phyloP scores from a whole-genome alignment of 495 filamentous ascomycete genomes.

The Darksidea phi region DNA sequence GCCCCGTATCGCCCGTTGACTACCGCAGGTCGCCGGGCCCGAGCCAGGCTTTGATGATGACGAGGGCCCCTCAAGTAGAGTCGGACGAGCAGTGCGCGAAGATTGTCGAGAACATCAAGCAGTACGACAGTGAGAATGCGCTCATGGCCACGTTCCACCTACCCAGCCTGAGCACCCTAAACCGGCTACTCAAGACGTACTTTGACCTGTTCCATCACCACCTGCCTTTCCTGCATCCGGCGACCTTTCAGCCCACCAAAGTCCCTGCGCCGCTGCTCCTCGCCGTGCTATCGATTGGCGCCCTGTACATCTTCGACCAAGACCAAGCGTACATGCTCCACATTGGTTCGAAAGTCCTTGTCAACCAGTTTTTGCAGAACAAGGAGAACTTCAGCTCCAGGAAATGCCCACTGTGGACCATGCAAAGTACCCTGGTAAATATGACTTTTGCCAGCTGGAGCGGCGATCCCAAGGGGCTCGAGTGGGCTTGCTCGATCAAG shows the following conservation, averaged over 20 bases:
- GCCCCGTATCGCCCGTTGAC: slow-evolving; percentile 68
- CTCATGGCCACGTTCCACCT: slow-evolving; percentile 87
- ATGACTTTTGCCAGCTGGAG: slow-evolving; percentile 99
- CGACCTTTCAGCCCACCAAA: slow-evolving; percentile 78
- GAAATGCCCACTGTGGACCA: slow-evolving; percentile 95
- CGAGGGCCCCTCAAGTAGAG: slow-evolving; percentile 49
- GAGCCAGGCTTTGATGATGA: slow-evolving; percentile 44
- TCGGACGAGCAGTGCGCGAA: slow-evolving; percentile 78
- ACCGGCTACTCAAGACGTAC: slow-evolving; percentile 90
- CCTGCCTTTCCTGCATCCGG: slow-evolving; percentile 91
- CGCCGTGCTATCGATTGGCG: slow-evolving; percentile 91
- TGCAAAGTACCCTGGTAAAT: slow-evolving; percentile 93
- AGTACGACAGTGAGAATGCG: slow-evolving; percentile 73
- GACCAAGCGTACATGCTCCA: slow-evolving; percentile 96
- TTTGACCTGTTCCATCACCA: slow-evolving; percentile 97
- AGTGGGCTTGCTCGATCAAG: slow-evolving; percentile 99
- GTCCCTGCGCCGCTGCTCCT: slow-evolving; percentile 79
- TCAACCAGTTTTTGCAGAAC: slow-evolving; percentile 95
- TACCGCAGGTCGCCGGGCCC: slow-evolving; percentile 68
- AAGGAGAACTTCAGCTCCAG: slow-evolving; percentile 99
- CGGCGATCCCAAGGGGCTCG: slow-evolving; percentile 92
- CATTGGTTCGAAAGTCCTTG: slow-evolving; percentile 92
- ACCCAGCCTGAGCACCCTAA: slow-evolving; percentile 71
- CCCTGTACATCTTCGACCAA: slow-evolving; percentile 93
- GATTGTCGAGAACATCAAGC: slow-evolving; percentile 81